Conservation (phyloP, 805 yeast species). For the Blastobotrys robertii region DNA sequence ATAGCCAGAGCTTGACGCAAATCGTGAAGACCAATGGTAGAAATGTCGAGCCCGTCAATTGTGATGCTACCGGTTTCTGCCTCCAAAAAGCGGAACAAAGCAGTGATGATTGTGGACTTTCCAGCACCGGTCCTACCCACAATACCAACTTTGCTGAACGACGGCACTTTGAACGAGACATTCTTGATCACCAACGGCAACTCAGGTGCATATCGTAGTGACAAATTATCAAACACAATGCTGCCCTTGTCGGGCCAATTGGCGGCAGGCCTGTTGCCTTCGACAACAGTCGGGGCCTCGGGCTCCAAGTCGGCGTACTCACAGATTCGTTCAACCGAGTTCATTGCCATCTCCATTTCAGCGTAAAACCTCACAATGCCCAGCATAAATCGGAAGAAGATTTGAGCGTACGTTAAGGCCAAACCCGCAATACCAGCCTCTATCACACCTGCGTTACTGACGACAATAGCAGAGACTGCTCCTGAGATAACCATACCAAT, state of each 20-base stretch:
- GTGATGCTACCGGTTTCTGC: constrained; percentile 43
- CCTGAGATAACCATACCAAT: constrained; percentile 76
- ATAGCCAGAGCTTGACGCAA: constrained; percentile 55
- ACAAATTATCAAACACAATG: constrained; percentile 61
- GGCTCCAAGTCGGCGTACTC: constrained; percentile 80
- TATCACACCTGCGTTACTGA: constrained; percentile 50
- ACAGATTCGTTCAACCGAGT: constrained; percentile 90
- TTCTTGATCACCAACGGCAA: constrained; percentile 80
- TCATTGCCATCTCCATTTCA: constrained; percentile 86
- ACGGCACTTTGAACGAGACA: constrained; percentile 68
- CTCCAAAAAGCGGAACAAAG: constrained; percentile 60
- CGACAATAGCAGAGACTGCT: constrained; percentile 68
- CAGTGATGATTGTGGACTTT: constrained; percentile 89
- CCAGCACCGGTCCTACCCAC: constrained; percentile 99
- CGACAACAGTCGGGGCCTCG: constrained; percentile 48
- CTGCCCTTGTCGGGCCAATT: constrained; percentile 81
- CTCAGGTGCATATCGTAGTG: constrained; percentile 78
- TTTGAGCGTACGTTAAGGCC: constrained; percentile 80
- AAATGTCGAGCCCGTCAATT: constrained; percentile 58
- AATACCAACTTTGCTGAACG: constrained; percentile 78
- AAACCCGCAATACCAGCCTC: constrained; percentile 95
- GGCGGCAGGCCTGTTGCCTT: constrained; percentile 48
- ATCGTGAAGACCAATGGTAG: constrained; percentile 49
- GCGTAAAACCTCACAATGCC: constrained; percentile 80
- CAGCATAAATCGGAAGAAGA: constrained; percentile 85